A percentile compares a stretch with the other conserved stretches of the same genome.
These are phyloP conservation scores for Candida loeiensis DNA, from an alignment of 805 yeast species.

Conservation along the genomic window DNA sequence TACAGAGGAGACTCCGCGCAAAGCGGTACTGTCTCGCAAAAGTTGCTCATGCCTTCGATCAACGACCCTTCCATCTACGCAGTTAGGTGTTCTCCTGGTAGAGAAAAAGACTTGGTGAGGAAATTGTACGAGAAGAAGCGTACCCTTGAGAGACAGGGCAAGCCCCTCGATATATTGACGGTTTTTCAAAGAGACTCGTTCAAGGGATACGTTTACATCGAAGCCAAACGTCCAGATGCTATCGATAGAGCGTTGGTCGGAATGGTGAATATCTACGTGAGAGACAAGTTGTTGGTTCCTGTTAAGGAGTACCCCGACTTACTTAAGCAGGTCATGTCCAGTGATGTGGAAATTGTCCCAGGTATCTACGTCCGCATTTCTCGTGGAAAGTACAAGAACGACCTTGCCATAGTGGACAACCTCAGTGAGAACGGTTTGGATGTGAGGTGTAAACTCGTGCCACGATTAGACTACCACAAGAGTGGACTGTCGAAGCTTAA, in stretches of 20 bases:
- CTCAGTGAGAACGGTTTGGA: conserved; percentile 93
- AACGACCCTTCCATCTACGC: conserved; percentile 97
- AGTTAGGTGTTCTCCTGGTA: conserved; percentile 86
- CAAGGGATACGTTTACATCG: conserved; percentile 87
- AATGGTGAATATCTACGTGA: conserved; percentile 75
- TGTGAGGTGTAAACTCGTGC: conserved; percentile 89
- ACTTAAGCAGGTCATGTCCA: conserved; percentile 81
- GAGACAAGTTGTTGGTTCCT: conserved; percentile 82
- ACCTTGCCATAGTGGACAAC: conserved; percentile 88
- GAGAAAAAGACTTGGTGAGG: conserved; percentile 86
- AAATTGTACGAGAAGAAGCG: conserved; percentile 80
- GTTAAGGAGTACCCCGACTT: conserved; percentile 93
- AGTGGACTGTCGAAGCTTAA: conserved; percentile 57
- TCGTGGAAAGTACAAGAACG: conserved; percentile 89
- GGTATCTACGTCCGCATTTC: conserved; percentile 90
- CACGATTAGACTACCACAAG: conserved; percentile 88
- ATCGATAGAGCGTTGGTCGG: conserved; percentile 86
- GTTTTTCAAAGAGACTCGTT: conserved; percentile 94
- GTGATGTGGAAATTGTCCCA: conserved; percentile 83
- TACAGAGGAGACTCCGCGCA: conserved; percentile 79
- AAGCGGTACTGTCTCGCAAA: conserved; percentile 72
- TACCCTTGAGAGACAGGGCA: conserved; percentile 68
- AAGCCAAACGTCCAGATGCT: conserved; percentile 90
- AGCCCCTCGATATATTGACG: conserved; percentile 79
- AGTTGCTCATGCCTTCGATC: conserved; percentile 89